Evolutionary conservation across 2,329 filamentous ascomycete genomes (phyloP), one percentile per base, ranked within the genome.

Genomic region (Cordyceps fumosorosea): DNA sequence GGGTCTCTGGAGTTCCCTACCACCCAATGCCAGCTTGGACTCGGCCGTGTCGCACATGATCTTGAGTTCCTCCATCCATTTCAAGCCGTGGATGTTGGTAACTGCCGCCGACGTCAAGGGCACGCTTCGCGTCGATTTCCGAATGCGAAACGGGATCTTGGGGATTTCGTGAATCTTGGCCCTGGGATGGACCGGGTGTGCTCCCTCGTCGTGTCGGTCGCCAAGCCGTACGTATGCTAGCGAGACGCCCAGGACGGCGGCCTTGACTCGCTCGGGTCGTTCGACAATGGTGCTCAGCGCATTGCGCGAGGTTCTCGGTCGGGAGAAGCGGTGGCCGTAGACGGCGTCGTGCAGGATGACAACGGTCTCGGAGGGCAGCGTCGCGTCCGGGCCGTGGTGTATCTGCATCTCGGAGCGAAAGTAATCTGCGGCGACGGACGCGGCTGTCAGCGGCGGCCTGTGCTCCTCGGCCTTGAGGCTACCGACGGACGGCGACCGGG

Each of bases 11-110:
- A 97, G 77, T 73, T 97, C 93, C 71, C 89, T 93, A 11, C 87
- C 88, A 62, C 87, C 89, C 65, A 85, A 78, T 6, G 90, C 89
- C 58, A 98, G 80, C 70, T 89, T 93, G 5, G 84, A 80, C 70
- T 91, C 90, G 3, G 93, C 92, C 51, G 84, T 80, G 37, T 91
- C 83, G 72, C 95, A 98, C 89, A 98, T 91, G 8, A 82, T 78
- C 74, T 87, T 89, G 55, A 99, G 77, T 71, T 98, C 93, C 58
- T 90, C 86, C 93, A 98, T 97, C 93, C 93, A 97, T 66, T 89
- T 89, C 3, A 80, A 82, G 0, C 93, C 93, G 75, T 99, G 95
- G 0, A 99, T 92, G 71, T 93, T 91, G 7, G 91, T 93, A 7
- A 98, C 93, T 0, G 87, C 87, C 3, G 85, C 82, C 2, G 91